Conservation (phyloP, 352 stramenopile genomes). For the Aphanomyces invadans region DNA sequence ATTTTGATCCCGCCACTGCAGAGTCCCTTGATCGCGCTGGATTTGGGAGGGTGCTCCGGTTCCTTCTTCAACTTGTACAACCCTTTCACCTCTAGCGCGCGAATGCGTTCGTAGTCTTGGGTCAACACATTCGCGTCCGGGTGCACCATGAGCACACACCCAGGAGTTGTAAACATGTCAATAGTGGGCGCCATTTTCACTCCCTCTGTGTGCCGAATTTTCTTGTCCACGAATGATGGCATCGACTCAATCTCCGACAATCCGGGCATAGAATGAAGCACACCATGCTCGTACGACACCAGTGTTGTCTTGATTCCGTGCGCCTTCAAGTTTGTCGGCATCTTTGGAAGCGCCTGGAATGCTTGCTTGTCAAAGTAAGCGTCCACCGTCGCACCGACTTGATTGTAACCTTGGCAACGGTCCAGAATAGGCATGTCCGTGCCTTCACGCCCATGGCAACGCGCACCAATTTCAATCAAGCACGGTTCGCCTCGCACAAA, state of each 20-base stretch:
- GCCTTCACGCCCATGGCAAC: slow-evolving; percentile 71
- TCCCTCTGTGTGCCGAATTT: slow-evolving; percentile 39
- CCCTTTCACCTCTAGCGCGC: slow-evolving; percentile 28
- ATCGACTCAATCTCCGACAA: slow-evolving; percentile 50
- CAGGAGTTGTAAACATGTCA: slow-evolving; percentile 62
- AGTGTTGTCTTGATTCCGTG: slow-evolving; percentile 56
- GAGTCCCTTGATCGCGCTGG: not conserved
- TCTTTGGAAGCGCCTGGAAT: slow-evolving; percentile 22
- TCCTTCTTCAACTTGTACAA: slow-evolving; percentile 19
- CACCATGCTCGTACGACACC: slow-evolving; percentile 45
- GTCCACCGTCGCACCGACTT: slow-evolving; percentile 53
- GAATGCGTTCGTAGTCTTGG: slow-evolving; percentile 53
- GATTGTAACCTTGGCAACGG: slow-evolving; percentile 49
- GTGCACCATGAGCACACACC: slow-evolving; percentile 61
- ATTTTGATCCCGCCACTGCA: not conserved
- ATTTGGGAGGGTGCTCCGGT: not conserved
- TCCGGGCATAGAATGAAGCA: slow-evolving; percentile 44
- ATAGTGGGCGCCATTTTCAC: slow-evolving; percentile 44
- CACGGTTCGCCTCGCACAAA: slow-evolving; percentile 32
- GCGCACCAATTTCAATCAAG: slow-evolving; percentile 75
- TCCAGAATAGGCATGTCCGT: slow-evolving; percentile 46
- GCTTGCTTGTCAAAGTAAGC: slow-evolving; percentile 29
- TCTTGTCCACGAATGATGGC: slow-evolving; percentile 46
- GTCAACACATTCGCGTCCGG: slow-evolving; percentile 40
- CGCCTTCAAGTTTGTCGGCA: slow-evolving; percentile 32